Evolutionary conservation across 352 stramenopile genomes (phyloP), one percentile per base, ranked within the genome.

Genomic region (Pythium utonaiense): DNA sequence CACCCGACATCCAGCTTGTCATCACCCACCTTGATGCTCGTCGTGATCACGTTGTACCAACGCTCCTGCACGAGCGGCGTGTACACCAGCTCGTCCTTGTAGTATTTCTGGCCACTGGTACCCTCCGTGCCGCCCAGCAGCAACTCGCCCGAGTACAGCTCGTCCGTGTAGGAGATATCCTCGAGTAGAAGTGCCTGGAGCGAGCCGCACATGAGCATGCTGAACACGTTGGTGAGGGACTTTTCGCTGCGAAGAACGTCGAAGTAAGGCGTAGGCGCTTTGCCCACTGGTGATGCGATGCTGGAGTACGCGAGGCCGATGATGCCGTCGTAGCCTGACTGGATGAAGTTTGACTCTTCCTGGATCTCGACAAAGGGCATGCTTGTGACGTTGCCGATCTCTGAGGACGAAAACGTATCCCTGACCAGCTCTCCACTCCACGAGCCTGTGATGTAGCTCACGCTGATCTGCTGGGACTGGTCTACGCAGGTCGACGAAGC

Each of bases 31-130:
- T 68, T 74, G 42, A 94, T 74, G 31, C 83, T 69, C n/a, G 81
- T 91, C 38, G 89, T 65, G 48, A 94, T 63, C 8, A 92, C 80
- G 50, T 91, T 90, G 66, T 79, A 94, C 70, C 84, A 92, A 31
- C 83, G 82, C 38, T 81, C 70, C 36, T 92, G 80, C 13, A 92
- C 75, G 28, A 94, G 71, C 14, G 84, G 84, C 7, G 80, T 86
- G 67, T 92, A 94, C 5, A 80, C 68, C 24, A 92, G 62, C 6
- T 86, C 77, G 17, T 71, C 77, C 36, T 76, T 54, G 64, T 91
- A 76, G 30, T 88, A 91, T 16, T 49, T 69, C 51, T 82, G 57
- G 49, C 74, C 79, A 28, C 74, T 79, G 0, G 66, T 50, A 14
- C 79, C 80, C 42, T 67, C 60, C 4, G 67, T 76, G 30, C 80